Evolutionary conservation across 306 rosid species (phyloP).

Genomic region (Castanospermum australe): DNA sequence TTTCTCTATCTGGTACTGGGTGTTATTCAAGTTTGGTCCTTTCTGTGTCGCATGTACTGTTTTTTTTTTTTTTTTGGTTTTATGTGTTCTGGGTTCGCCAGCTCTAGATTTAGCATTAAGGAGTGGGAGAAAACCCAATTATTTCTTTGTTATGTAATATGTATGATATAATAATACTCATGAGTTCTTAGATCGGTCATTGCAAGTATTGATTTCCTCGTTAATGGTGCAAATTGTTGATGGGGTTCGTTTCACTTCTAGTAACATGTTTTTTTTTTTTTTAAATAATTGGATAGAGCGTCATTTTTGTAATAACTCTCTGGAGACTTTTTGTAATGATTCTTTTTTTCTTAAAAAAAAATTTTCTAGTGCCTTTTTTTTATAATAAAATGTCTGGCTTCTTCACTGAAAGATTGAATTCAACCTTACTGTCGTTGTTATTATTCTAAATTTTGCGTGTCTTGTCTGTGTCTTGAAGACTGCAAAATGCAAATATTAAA

Average conservation of each 20-base stretch:
- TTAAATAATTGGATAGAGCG: neutral
- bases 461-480: neutral
- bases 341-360: no score
- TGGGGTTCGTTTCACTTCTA: neutral
- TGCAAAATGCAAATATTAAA: neutral
- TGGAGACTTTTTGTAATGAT: neutral
- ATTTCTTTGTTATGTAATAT: neutral
- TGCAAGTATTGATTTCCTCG: neutral
- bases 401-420: slow-evolving; percentile 11
- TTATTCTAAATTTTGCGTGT: neutral
- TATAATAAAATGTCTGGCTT: neutral
- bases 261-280: neutral
- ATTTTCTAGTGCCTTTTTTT: neutral
- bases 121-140: slow-evolving; percentile 19
- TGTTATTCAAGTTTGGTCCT: slow-evolving; percentile 1
- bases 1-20: slow-evolving; percentile 24
- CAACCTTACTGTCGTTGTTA: neutral
- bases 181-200: neutral
- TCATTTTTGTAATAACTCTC: neutral
- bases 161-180: neutral
- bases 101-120: neutral
- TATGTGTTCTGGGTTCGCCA: neutral
- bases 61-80: neutral
- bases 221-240: neutral
- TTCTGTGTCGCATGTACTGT: neutral